A percentile compares a stretch with the other conserved stretches of the same genome.
phyloP scores from a whole-genome alignment of 768 basidiomycete genomes.

The Goffeauzyma gilvescens region DNA sequence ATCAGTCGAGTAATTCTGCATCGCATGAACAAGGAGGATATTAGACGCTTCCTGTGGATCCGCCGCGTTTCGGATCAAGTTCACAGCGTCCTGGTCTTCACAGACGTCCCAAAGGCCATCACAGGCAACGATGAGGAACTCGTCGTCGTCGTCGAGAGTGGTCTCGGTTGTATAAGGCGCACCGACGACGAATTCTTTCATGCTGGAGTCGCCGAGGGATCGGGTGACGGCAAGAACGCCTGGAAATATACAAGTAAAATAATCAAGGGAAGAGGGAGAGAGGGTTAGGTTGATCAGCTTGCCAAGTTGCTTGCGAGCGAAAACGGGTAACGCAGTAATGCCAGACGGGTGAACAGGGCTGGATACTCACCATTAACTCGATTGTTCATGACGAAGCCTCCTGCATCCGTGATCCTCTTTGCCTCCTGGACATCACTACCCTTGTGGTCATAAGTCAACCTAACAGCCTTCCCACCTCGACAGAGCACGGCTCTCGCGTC shows the following conservation, averaged over 20 bases:
- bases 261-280: background rate
- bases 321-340: no score
- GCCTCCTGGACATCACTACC: constrained; percentile 93
- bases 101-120: constrained; percentile 97
- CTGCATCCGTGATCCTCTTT: constrained; percentile 90
- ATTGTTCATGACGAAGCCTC: constrained; percentile 96
- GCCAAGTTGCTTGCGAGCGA: no score
- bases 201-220: constrained; percentile 84
- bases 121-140: constrained; percentile 86
- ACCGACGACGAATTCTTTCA: constrained; percentile 99
- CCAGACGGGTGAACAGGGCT: no score
- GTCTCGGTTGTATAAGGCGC: constrained; percentile 98
- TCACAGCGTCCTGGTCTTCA: constrained; percentile 73
- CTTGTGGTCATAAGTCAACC: constrained; percentile 96
- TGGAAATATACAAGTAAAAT: constrained; percentile 10
- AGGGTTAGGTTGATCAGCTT: background rate
- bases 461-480: constrained; percentile 69
- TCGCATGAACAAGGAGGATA: constrained; percentile 59
- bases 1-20: constrained; percentile 75
- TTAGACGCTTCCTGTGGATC: constrained; percentile 71
- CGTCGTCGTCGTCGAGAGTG: constrained; percentile 69
- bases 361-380: constrained; percentile 62
- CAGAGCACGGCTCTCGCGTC: constrained; percentile 86
- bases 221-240: constrained; percentile 82
- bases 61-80: constrained; percentile 46